These are phyloP conservation scores for Lepiota subincarnata DNA, from an alignment of 768 basidiomycete genomes.

Conservation along the genomic window DNA sequence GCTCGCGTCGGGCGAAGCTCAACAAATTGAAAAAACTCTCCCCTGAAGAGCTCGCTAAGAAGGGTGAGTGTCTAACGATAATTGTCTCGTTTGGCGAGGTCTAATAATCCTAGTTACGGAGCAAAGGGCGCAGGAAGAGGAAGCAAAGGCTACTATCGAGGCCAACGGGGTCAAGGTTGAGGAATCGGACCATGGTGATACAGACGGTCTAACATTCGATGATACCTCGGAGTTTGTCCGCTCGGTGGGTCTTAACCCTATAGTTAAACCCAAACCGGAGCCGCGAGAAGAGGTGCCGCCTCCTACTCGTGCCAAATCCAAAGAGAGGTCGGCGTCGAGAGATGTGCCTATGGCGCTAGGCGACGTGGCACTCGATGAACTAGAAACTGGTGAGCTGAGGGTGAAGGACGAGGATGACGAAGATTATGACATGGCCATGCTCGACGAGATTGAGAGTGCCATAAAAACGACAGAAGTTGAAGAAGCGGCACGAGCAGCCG, in stretches of 20 bases:
- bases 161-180: conserved; percentile 27
- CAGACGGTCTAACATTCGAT: conserved; percentile 78
- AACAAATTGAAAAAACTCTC: conserved; percentile 71
- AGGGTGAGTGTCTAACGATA: conserved; percentile 44
- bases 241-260: conserved; percentile 66
- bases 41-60: conserved; percentile 78
- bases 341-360: conserved; percentile 55
- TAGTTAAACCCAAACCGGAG: conserved; percentile 45
- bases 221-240: conserved; percentile 97
- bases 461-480: conserved; percentile 62
- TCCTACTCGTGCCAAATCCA: background rate
- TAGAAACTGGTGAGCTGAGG: conserved; percentile 78
- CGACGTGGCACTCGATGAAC: conserved; percentile 65
- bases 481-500: conserved; percentile 24
- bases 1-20: conserved; percentile 78
- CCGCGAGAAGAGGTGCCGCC: conserved; percentile 29
- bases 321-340: conserved; percentile 34
- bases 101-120: conserved; percentile 51
- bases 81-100: background rate
- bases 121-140: conserved; percentile 53
- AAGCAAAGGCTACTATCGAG: conserved; percentile 40
- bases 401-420: conserved; percentile 78
- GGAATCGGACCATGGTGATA: conserved; percentile 39
- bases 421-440: conserved; percentile 66
- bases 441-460: conserved; percentile 71